Evolutionary conservation across 495 filamentous ascomycete genomes (phyloP).

Genomic region (Aspergillus sparsus): DNA sequence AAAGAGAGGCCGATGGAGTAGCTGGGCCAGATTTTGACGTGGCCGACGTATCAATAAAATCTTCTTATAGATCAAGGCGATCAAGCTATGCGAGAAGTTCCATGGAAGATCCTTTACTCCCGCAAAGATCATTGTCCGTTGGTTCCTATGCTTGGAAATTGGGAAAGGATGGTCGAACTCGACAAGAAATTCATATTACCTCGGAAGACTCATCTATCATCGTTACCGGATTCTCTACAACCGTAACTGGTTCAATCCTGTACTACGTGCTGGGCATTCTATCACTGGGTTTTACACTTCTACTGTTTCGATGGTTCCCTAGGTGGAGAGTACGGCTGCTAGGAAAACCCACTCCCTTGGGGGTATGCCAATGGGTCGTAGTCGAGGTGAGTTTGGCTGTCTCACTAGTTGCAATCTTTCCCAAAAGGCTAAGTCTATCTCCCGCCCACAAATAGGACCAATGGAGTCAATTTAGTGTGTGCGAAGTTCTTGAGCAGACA

Average conservation of each 20-base stretch:
- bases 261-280: constrained; percentile 69
- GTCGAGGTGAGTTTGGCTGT: constrained; percentile 60
- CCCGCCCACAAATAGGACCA: constrained; percentile 62
- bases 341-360: constrained; percentile 65
- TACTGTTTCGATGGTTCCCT: constrained; percentile 88
- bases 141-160: constrained; percentile 59
- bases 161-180: constrained; percentile 57
- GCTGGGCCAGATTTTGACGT: constrained; percentile 34
- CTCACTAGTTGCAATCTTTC: neutral
- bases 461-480: constrained; percentile 85
- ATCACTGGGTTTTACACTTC: constrained; percentile 75
- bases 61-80: constrained; percentile 47
- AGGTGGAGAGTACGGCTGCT: constrained; percentile 78
- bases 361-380: constrained; percentile 84
- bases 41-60: constrained; percentile 36
- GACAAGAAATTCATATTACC: constrained; percentile 88
- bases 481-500: constrained; percentile 60
- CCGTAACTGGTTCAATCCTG: constrained; percentile 59
- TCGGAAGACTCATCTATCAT: constrained; percentile 93
- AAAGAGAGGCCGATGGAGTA: constrained; percentile 56
- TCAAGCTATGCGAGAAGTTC: constrained; percentile 63
- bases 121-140: constrained; percentile 56
- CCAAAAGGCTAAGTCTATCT: constrained; percentile 8
- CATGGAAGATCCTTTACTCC: constrained; percentile 70
- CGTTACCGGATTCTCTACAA: constrained; percentile 86